Evolutionary conservation across 2,329 filamentous ascomycete species (phyloP), one percentile per base, ranked within the genome.

Genomic region (Botrytis squamosa): DNA sequence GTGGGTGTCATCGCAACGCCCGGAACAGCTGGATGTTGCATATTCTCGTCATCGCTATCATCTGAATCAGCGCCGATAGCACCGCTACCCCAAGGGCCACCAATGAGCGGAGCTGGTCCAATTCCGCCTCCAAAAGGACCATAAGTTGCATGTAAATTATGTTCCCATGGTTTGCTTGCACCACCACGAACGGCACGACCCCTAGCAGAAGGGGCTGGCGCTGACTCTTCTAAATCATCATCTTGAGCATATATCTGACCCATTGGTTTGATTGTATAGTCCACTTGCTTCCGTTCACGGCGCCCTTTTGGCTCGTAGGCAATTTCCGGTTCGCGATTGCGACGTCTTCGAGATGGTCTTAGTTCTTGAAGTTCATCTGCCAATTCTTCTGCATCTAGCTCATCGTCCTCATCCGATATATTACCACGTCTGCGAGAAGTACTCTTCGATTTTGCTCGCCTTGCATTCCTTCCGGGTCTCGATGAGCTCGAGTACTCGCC

Each of bases 41-140:
- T 86, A 83, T 89, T 90, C 80, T 99, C 96, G 77, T 99, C 96
- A 79, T 99, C 96, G 81, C 96, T 99, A 82, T 94, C 98, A 81
- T 99, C 96, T 9, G 95, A 97, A 79, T 98, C 96, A 14, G 91
- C 92, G 71, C 92, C 94, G 75, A 89, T 89, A 36, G 92, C 92
- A 20, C 89, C 92, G 62, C 89, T 89, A 73, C 91, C 92, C 85
- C 91, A 93, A 8, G 92, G 91, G 1, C 93, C 93, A 46, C 90
- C 88, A 74, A 82, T 80, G 33, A 80, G 75, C 55, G 80, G 76
- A 29, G 77, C 73, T 60, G 87, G 88, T 52, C 93, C 93, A 62
- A 91, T 90, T 64, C 92, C 93, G 60, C 96, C 94, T 74, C 94
- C 96, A 82, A 99, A 98, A 3, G 96, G 96, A 14, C 96, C 96